Base-by-base conservation (phyloP, 192 early-diverging fungal genomes). In the Coemansia sp. region DNA sequence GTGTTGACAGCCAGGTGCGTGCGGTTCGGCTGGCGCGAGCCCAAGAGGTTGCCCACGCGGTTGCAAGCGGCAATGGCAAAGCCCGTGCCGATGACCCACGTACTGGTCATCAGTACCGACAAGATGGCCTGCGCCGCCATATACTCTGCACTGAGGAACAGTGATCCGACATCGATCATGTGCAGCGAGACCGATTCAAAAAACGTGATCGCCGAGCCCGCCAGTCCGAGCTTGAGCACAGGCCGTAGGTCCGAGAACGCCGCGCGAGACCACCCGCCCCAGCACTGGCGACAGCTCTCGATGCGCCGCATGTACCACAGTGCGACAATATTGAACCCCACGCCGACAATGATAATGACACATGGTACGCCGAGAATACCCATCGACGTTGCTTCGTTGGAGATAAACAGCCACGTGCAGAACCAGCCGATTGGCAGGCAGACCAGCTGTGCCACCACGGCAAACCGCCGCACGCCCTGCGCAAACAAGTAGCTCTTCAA, bases 381-480 rank as follows among this genome's bases (percentile, higher is more conserved):
- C 13, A 95, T n/a, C 9, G 84, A 69, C 22, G 83, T 78, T 0
- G 69, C 62, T 4, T 80, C 64, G 62, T 77, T 81, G 69, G 83
- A 73, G 7, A 98, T 91, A 24, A 99, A 72, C 0, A 88, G 62
- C 73, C 93, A 98, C 72, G 94, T 94, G 50, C 93, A 55, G 22
- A 93, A 55, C 27, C 91, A 79, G 53, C 92, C 92, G 58, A 92
- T 41, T 6, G 92, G 92, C 22, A 92, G 74, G 9, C 88, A 90
- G 36, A 93, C 74, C n/a, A 86, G 36, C 18, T 94, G 88, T 29
- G 92, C 86, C 64, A 90, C 82, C 41, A 95, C 90, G 15, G 84
- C 87, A 2, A 93, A 91, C 15, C 91, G 85, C 89, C 97, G 94
- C 75, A 93, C 92, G 61, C 94, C 95, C 85, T 98, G 97, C 1